Evolutionary conservation across 345 rosid species (phyloP).

Genomic region (Syzygium aqueum): DNA sequence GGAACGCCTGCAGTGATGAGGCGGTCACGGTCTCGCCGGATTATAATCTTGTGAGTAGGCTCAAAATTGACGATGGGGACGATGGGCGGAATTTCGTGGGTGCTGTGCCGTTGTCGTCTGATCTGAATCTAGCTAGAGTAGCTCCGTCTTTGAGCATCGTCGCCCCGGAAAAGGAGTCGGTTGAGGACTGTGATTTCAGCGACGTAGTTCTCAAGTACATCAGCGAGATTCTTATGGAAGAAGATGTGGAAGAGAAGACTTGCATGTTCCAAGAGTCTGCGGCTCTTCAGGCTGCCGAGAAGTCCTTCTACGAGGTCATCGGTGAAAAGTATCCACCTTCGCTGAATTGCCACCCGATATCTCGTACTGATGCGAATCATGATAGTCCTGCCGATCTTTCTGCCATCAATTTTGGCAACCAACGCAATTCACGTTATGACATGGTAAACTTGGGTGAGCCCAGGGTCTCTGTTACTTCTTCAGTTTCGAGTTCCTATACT

Average conservation of each 20-base stretch:
- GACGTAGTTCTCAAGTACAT: slow-evolving; percentile 52
- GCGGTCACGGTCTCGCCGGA: not conserved
- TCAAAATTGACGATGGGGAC: slow-evolving; percentile 1
- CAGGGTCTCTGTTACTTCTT: slow-evolving; percentile 1
- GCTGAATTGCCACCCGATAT: not conserved
- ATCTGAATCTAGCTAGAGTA: not conserved
- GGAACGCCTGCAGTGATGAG: slow-evolving; percentile 10
- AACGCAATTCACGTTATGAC: not conserved
- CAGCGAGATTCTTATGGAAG: slow-evolving; percentile 57
- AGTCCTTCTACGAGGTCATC: slow-evolving; percentile 49
- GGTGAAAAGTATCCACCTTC: slow-evolving; percentile 44
- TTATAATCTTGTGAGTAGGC: slow-evolving; percentile 5
- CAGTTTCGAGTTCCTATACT: slow-evolving; percentile 20
- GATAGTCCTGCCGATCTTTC: slow-evolving; percentile 6
- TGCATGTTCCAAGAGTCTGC: slow-evolving; percentile 57
- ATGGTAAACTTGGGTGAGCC: slow-evolving; percentile 7
- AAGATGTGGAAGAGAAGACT: slow-evolving; percentile 49
- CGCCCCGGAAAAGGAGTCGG: slow-evolving; percentile 9
- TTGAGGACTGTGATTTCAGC: slow-evolving; percentile 48
- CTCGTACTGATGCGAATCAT: slow-evolving; percentile 2
- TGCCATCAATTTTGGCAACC: not conserved
- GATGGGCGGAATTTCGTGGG: slow-evolving; percentile 1
- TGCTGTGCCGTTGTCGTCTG: slow-evolving; percentile 7
- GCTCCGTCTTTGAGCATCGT: not conserved
- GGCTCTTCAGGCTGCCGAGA: slow-evolving; percentile 60